These are phyloP conservation scores for Curvularia lunata DNA, from an alignment of 2,329 filamentous ascomycete species.

Conservation along the genomic window DNA sequence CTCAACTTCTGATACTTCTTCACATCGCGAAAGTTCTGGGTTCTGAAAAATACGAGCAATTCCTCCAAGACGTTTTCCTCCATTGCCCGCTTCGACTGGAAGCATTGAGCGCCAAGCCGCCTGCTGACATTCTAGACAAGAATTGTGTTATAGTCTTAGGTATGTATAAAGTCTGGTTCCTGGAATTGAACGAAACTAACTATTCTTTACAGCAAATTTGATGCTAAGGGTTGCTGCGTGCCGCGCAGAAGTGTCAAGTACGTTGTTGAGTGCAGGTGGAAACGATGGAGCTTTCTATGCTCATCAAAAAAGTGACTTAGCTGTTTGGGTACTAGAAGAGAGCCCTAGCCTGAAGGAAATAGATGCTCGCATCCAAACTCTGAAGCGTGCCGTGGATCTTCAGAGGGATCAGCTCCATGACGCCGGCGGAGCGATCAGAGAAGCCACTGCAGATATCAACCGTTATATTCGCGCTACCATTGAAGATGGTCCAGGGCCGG, in stretches of 20 bases:
- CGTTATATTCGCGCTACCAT: constrained; percentile 10
- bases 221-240: constrained; percentile 6
- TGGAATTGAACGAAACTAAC: neutral
- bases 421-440: constrained; percentile 6
- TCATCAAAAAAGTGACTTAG: constrained; percentile 3
- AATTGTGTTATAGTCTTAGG: constrained; percentile 13
- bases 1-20: constrained; percentile 12
- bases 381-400: constrained; percentile 5
- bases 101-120: neutral
- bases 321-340: constrained; percentile 7
- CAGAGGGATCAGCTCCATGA: constrained; percentile 10
- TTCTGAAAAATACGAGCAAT: constrained; percentile 1
- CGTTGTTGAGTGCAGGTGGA: constrained; percentile 1
- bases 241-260: constrained; percentile 5
- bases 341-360: constrained; percentile 16
- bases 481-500: neutral
- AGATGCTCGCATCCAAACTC: constrained; percentile 4
- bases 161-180: neutral
- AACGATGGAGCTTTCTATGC: neutral
- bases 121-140: neutral
- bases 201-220: constrained; percentile 14
- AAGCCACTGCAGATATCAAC: constrained; percentile 7
- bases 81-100: constrained; percentile 1
- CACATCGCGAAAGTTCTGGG: constrained; percentile 8
- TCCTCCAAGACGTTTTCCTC: constrained; percentile 15